Percentiles rank a stretch among this genome's conserved stretches.
Conservation (phyloP, 441 rosid species). For the Rhodomyrtus psidioides region DNA sequence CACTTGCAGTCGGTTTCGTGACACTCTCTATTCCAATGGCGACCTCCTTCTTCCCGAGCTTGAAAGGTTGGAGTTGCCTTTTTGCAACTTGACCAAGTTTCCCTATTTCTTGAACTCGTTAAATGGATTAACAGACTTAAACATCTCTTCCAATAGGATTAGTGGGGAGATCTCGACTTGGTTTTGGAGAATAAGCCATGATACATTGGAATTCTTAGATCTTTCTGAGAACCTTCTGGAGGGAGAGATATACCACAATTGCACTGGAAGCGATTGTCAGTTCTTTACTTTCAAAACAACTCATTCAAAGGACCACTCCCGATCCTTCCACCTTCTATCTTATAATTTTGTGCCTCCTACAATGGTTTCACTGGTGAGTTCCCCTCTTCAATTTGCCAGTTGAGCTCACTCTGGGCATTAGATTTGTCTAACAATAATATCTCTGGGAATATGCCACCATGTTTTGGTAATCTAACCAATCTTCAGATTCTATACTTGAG, state of each 20-base stretch:
- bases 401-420: neutral
- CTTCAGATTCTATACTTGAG: fast-evolving
- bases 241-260: neutral
- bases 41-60: neutral
- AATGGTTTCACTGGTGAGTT: neutral
- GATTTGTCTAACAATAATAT: neutral
- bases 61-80: neutral
- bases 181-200: neutral
- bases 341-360: fast-evolving
- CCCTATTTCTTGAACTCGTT: neutral
- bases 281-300: too few species aligned
- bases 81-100: too few species aligned
- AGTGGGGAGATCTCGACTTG: neutral
- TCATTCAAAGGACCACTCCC: too few species aligned
- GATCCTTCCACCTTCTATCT: neutral
- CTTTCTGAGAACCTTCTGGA: neutral
- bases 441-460: neutral
- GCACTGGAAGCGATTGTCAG: too few species aligned
- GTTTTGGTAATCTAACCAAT: neutral
- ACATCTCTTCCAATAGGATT: neutral
- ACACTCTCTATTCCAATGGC: neutral
- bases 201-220: neutral
- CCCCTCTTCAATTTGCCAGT: neutral
- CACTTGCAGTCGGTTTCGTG: neutral
- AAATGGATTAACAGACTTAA: too few species aligned